phyloP scores from a whole-genome alignment of 2,329 filamentous ascomycete genomes.

The Xylaria sp. region DNA sequence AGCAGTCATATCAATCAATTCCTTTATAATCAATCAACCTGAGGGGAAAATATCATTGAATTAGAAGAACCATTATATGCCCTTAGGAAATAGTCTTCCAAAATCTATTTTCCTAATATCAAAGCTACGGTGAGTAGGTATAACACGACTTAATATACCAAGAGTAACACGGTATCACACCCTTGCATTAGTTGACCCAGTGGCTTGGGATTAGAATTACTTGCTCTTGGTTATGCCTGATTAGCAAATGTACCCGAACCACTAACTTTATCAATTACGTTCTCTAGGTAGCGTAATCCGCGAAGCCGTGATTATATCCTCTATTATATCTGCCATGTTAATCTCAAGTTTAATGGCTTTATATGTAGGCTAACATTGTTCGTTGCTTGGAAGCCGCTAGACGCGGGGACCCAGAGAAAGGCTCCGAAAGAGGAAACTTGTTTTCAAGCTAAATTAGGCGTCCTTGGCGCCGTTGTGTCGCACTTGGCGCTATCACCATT shows the following conservation, averaged over 20 bases:
- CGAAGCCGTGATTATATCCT: neutral
- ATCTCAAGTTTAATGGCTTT: too few species aligned
- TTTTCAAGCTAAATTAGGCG: neutral
- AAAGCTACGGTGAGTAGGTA: neutral
- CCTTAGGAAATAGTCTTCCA: neutral
- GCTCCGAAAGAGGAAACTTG: neutral
- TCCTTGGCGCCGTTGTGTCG: neutral
- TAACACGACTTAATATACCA: too few species aligned
- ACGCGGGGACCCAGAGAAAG: neutral
- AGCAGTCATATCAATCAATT: too few species aligned
- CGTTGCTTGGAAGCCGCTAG: neutral
- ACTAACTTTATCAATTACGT: too few species aligned
- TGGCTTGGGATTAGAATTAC: neutral
- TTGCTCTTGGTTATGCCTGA: neutral
- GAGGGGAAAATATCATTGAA: neutral
- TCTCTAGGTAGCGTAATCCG: too few species aligned
- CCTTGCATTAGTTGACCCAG: neutral
- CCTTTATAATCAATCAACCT: too few species aligned
- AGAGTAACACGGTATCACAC: too few species aligned
- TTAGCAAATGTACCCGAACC: neutral
- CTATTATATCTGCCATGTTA: neutral
- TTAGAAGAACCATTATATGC: neutral
- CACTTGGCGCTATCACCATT: neutral
- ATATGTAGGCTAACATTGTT: neutral
- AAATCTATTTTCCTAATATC: neutral